A percentile compares a stretch with the other conserved stretches of the same genome.
Conservation (phyloP, 1,284 basidiomycete genomes). For the Moesziomyces antarcticus region DNA sequence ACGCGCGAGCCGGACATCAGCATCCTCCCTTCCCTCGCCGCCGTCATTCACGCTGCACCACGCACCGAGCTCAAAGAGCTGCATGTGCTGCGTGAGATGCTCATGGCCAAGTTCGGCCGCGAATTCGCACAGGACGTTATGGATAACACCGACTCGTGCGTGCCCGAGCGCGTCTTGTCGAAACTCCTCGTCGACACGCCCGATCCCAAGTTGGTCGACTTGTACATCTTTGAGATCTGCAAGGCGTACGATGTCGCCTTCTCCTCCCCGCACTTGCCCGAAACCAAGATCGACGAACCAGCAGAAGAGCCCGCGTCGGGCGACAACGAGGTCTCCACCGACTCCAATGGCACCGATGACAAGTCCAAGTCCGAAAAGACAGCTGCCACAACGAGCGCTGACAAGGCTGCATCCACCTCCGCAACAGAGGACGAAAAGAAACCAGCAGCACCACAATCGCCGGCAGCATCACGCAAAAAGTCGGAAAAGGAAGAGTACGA, state of each 20-base stretch:
- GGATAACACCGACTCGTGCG: slow-evolving; percentile 83
- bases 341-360: slow-evolving; percentile 4
- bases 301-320: slow-evolving; percentile 5
- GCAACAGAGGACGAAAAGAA: slow-evolving; percentile 17
- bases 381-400: not conserved
- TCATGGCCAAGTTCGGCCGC: slow-evolving; percentile 91
- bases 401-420: not conserved
- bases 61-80: slow-evolving; percentile 81
- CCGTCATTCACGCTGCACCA: slow-evolving; percentile 88
- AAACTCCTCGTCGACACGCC: slow-evolving; percentile 81
- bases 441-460: slow-evolving; percentile 2
- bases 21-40: slow-evolving; percentile 78
- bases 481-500: slow-evolving; percentile 43
- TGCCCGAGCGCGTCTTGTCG: slow-evolving; percentile 79
- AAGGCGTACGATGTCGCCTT: slow-evolving; percentile 58
- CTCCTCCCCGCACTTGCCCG: slow-evolving; percentile 36
- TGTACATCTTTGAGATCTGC: slow-evolving; percentile 58
- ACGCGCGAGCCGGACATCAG: slow-evolving; percentile 83
- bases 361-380: slow-evolving; percentile 10
- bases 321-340: not conserved
- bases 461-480: slow-evolving; percentile 20
- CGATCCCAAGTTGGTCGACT: slow-evolving; percentile 79
- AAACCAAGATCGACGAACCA: slow-evolving; percentile 19
- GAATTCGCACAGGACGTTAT: slow-evolving; percentile 82
- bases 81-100: slow-evolving; percentile 87